phyloP scores from a whole-genome alignment of 1,284 basidiomycete species.

The Wolfiporia cocos region DNA sequence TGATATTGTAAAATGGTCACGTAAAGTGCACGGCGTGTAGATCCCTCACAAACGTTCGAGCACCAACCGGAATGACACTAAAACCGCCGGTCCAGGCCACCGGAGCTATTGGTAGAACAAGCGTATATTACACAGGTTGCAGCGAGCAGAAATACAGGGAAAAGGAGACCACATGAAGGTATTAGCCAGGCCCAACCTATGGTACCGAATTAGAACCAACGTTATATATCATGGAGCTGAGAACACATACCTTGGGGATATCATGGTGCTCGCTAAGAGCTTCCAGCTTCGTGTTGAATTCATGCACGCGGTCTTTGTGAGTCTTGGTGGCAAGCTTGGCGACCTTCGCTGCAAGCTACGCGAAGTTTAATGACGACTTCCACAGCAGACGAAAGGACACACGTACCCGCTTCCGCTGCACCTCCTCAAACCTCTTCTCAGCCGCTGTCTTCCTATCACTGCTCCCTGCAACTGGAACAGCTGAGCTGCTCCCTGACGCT shows the following conservation, averaged over 20 bases:
- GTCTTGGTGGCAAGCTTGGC: conserved; percentile 79
- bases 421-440: conserved; percentile 85
- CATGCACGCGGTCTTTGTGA: conserved; percentile 93
- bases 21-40: not conserved
- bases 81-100: not conserved
- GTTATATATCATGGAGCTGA: conserved; percentile 13
- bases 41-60: not conserved
- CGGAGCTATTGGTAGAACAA: not conserved
- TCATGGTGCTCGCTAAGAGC: conserved; percentile 89
- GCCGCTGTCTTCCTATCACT: conserved; percentile 78
- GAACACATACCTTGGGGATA: conserved; percentile 72
- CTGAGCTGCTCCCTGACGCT: conserved; percentile 54
- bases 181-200: conserved; percentile 76
- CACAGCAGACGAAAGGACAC: conserved; percentile 4
- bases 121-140: conserved; percentile 2
- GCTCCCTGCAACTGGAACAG: conserved; percentile 33
- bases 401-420: conserved; percentile 77
- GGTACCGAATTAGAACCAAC: conserved; percentile 17
- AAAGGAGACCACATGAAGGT: conserved; percentile 2
- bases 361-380: conserved; percentile 4
- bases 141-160: conserved; percentile 7
- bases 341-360: conserved; percentile 75
- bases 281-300: conserved; percentile 89
- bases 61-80: not conserved
- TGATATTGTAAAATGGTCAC: conserved; percentile 11